Base-by-base conservation (phyloP, 2,329 filamentous ascomycete species). In the Colletotrichum sp. region DNA sequence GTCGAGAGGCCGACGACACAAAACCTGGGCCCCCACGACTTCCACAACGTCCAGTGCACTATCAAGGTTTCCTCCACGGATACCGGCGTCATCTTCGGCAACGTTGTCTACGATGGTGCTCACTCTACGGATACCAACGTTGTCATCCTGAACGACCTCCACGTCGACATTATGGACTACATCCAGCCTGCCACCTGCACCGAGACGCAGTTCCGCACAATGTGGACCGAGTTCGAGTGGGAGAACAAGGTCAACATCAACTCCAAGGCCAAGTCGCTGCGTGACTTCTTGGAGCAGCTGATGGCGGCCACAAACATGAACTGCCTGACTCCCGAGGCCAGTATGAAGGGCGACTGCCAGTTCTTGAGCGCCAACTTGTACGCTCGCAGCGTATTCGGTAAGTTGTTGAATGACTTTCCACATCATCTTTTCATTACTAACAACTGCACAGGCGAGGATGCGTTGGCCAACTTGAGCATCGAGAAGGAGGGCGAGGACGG, bases 201-300 rank as follows among this genome's bases (percentile, higher is more conserved):
- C 6, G 97, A 99, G 89, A 98, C 96, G 13, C 96, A 98, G 82
- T 99, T 99, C 93, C 93, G 97, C 76, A 98, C 95, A n/a, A 99
- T 99, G 97, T 99, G 97, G 97, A 99, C 97, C 48, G 97, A 99
- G 84, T 99, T 99, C 80, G 97, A 99, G 84, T 99, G 97, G 97
- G 97, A 99, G 90, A 99, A 99, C 88, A 99, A 99, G 91, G 96
- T 99, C 85, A 99, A 99, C 88, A 98, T 99, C 88, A 98, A 98
- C 87, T 98, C 95, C 78, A 98, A 98, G 90, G 95, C 95, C 79
- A 98, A 96, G 88, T 94, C 92, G 32, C 89, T 99, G 77, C 92
- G 96, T 66, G 95, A 98, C 25, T 99, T 99, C 91, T 88, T 99
- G 78, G 94, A 95, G 80, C 94, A 98, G 84, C 89, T 99, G 76